A percentile compares a stretch with the other conserved stretches of the same genome.
Evolutionary conservation across 345 rosid genomes (phyloP).

Genomic region (Theobroma cacao): DNA sequence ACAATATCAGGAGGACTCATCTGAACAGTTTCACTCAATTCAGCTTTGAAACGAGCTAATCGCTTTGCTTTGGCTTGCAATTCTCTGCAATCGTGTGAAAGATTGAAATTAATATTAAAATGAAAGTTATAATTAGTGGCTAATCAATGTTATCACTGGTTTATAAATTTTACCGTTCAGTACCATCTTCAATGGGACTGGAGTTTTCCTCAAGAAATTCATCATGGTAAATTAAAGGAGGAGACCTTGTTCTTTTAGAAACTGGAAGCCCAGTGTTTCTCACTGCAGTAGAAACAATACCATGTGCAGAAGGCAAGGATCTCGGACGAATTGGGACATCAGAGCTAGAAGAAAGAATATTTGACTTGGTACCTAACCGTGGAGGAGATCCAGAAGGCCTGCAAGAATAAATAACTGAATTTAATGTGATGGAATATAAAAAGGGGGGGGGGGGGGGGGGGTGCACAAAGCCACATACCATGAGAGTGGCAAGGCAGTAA

Average conservation of each 20-base stretch:
- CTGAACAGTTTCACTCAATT: slow-evolving; percentile 8
- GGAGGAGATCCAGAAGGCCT: slow-evolving; percentile 51
- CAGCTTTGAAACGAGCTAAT: slow-evolving; percentile 9
- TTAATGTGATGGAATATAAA: slow-evolving; percentile 9
- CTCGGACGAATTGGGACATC: slow-evolving; percentile 31
- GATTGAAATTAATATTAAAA: not conserved
- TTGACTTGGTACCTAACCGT: slow-evolving; percentile 37
- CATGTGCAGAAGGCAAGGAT: slow-evolving; percentile 16
- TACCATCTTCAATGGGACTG: slow-evolving; percentile 37
- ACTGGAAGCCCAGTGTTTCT: slow-evolving; percentile 27
- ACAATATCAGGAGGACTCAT: not conserved
- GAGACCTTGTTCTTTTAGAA: slow-evolving; percentile 74
- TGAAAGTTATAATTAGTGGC: not conserved
- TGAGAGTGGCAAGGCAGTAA: not conserved
- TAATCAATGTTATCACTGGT: not conserved
- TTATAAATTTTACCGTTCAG: slow-evolving; percentile 57
- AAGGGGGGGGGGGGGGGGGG: not conserved
- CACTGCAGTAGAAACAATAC: slow-evolving; percentile 21
- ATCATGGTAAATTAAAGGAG: slow-evolving; percentile 41
- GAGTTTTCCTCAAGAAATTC: slow-evolving; percentile 45
- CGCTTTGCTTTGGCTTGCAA: slow-evolving; percentile 25
- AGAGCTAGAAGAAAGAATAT: slow-evolving; percentile 19
- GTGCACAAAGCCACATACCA: not conserved
- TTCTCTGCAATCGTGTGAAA: slow-evolving; percentile 5
- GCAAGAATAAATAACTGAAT: slow-evolving; percentile 20